Evolutionary conservation across 2,329 filamentous ascomycete genomes (phyloP).

Genomic region (Bipolaris bicolor): DNA sequence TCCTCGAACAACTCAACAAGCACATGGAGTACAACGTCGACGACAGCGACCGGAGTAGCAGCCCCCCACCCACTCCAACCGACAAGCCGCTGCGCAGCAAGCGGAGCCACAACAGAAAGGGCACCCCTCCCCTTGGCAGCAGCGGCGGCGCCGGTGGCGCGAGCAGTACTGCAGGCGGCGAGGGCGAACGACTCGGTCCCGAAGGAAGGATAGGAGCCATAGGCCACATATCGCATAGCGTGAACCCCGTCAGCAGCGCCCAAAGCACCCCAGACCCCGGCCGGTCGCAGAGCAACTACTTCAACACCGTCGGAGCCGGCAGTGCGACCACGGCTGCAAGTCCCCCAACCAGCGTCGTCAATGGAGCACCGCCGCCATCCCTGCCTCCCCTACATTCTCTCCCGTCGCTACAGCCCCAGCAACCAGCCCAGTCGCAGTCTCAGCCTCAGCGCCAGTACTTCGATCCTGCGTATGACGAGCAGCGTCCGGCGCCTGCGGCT

Average conservation of each 20-base stretch:
- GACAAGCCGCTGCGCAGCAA: constrained; percentile 79
- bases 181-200: constrained; percentile 4
- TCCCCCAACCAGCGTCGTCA: constrained; percentile 33
- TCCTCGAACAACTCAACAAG: constrained; percentile 57
- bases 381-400: constrained; percentile 37
- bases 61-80: constrained; percentile 79
- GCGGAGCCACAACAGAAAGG: constrained; percentile 65
- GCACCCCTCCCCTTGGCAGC: constrained; percentile 38
- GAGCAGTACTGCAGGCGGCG: constrained; percentile 11
- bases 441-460: constrained; percentile 35
- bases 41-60: constrained; percentile 77
- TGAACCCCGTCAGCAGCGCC: constrained; percentile 44
- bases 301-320: constrained; percentile 29
- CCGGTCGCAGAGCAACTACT: constrained; percentile 39
- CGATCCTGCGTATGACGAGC: constrained; percentile 43
- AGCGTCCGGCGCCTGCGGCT: constrained; percentile 31
- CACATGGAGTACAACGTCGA: constrained; percentile 57
- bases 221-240: constrained; percentile 11
- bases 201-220: constrained; percentile 3
- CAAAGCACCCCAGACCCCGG: constrained; percentile 50
- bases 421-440: constrained; percentile 6
- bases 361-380: constrained; percentile 28
- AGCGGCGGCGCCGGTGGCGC: constrained; percentile 10
- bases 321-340: constrained; percentile 25
- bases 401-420: constrained; percentile 33